Base-by-base conservation (phyloP, 2,329 filamentous ascomycete genomes). In the Xylaria sp. region DNA sequence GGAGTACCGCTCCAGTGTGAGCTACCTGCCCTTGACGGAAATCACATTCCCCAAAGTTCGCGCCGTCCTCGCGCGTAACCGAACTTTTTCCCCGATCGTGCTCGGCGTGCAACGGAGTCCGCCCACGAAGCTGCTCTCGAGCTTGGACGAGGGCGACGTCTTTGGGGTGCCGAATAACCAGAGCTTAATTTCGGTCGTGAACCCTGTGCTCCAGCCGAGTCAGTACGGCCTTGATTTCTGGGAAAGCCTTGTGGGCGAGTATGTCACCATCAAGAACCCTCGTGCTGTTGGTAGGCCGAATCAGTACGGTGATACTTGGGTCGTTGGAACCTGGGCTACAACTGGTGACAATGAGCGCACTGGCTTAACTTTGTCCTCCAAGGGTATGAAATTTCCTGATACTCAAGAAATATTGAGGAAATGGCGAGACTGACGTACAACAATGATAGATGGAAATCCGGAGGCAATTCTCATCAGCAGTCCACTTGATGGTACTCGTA, bases 161-260 rank as follows among this genome's bases (percentile, higher is more conserved):
- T 91, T 91, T 69, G 85, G 80, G 1, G 80, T 91, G 4, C 90
- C 91, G 12, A 91, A 91, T 74, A 90, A 87, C 68, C 80, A 81
- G 45, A 85, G 81, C 69, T 83, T 84, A 71, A 75, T 93, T 45
- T 90, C 89, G 2, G 80, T 77, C 6, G 80, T 76, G 39, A 92
- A 93, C 76, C 90, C 90, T 0, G 80, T 81, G 15, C 83, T 93
- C 45, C 77, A 90, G 68, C 90, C 90, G 1, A 79, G 80, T 25
- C 79, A 81, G 48, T 93, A 89, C 74, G 91, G 90, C 2, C 81
- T 93, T 34, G 91, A 93, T 77, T 93, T 92, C 75, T 93, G 90
- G 91, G 89, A 93, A 83, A 89, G 86, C 69, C 79, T 93, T 66
- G 83, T 82, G 62, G 91, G 90, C 32, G 89, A 92, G 78, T 81